phyloP scores from a whole-genome alignment of 495 filamentous ascomycete species.

The Letharia lupina region DNA sequence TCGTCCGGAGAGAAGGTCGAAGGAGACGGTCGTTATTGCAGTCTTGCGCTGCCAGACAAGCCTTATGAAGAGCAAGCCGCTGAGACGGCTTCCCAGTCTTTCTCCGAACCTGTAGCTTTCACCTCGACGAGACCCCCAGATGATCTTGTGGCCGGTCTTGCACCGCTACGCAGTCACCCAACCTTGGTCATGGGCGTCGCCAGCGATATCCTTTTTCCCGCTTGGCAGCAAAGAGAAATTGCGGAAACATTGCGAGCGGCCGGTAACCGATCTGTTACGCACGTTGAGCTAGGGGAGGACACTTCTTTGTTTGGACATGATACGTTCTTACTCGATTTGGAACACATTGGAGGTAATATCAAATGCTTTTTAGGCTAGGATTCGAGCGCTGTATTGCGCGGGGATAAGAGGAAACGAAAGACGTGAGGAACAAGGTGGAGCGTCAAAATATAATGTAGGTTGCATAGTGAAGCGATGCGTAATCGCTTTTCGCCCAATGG shows the following conservation, averaged over 20 bases:
- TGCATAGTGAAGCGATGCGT: no score
- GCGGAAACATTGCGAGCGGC: conserved; percentile 68
- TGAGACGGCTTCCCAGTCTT: conserved; percentile 29
- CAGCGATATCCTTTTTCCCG: conserved; percentile 93
- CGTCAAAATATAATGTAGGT: not conserved
- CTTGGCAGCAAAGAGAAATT: conserved; percentile 96
- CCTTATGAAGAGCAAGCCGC: conserved; percentile 76
- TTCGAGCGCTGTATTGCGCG: not conserved
- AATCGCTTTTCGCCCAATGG: not conserved
- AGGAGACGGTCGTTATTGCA: conserved; percentile 50
- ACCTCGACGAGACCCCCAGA: conserved; percentile 45
- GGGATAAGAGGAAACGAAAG: not conserved
- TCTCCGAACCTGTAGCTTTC: conserved; percentile 13
- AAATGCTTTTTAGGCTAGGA: conserved; percentile 61
- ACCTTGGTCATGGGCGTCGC: conserved; percentile 88
- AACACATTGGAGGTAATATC: conserved; percentile 79
- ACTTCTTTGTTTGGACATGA: conserved; percentile 92
- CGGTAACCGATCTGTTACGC: conserved; percentile 71
- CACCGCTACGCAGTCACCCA: conserved; percentile 61
- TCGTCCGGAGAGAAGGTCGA: conserved; percentile 26
- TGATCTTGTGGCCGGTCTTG: conserved; percentile 72
- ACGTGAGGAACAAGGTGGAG: not conserved
- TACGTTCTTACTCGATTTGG: conserved; percentile 87
- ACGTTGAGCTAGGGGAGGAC: conserved; percentile 88
- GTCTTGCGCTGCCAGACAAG: conserved; percentile 69